Evolutionary conservation across 306 rosid genomes (phyloP).

Genomic region (Mimosa pudica): DNA sequence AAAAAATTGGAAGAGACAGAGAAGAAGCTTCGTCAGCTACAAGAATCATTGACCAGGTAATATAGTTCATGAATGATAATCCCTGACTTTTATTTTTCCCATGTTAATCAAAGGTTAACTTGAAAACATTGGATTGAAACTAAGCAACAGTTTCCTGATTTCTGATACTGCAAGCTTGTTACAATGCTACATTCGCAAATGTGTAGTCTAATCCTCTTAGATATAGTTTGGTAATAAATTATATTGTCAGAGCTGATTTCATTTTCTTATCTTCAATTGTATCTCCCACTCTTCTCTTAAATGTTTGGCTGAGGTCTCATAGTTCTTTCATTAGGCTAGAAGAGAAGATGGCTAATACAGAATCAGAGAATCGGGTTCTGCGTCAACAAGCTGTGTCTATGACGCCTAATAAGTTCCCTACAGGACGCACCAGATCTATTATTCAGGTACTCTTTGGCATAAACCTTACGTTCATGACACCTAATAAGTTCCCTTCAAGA

Average conservation of each 20-base stretch:
- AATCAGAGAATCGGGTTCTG: slow-evolving; percentile 84
- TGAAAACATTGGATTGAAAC: neutral
- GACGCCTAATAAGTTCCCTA: slow-evolving; percentile 82
- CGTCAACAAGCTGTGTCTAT: slow-evolving; percentile 93
- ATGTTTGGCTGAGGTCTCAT: slow-evolving; percentile 40
- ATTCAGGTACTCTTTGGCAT: slow-evolving; percentile 58
- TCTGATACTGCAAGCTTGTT: slow-evolving; percentile 27
- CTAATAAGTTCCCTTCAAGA: slow-evolving; percentile 18
- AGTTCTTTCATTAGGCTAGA: slow-evolving; percentile 71
- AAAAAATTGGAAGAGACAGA: slow-evolving; percentile 71
- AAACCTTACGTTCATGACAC: slow-evolving; percentile 19
- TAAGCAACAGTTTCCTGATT: slow-evolving; percentile 16
- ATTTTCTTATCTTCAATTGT: slow-evolving; percentile 29
- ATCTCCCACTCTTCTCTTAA: slow-evolving; percentile 24
- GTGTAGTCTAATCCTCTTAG: neutral
- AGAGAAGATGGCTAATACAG: slow-evolving; percentile 77
- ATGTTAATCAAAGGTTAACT: slow-evolving; percentile 5
- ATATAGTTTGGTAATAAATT: slow-evolving; percentile 27
- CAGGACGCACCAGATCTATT: slow-evolving; percentile 81
- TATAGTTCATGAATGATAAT: slow-evolving; percentile 26
- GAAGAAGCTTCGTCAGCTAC: slow-evolving; percentile 71
- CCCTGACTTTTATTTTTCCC: neutral
- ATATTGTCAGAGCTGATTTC: slow-evolving; percentile 4
- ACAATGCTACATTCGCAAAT: neutral
- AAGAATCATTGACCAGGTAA: slow-evolving; percentile 80